Evolutionary conservation across 2,329 filamentous ascomycete species (phyloP).

Genomic region (Alternaria longipes): DNA sequence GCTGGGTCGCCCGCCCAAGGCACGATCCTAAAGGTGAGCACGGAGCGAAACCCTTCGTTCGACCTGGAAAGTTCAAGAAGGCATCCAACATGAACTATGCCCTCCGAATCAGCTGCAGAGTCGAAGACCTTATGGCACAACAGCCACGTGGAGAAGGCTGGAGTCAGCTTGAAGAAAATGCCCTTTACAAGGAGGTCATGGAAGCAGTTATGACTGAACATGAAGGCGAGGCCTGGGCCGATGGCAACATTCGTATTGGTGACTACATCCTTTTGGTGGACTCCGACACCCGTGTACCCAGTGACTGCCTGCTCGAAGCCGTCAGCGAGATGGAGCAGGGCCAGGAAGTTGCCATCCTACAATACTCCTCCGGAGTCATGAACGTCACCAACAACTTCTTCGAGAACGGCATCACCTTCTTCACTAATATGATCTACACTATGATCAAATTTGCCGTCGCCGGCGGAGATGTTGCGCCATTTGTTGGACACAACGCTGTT

Average conservation of each 20-base stretch:
- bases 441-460: conserved; percentile 75
- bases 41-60: conserved; percentile 33
- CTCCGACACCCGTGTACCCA: conserved; percentile 58
- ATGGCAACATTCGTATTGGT: conserved; percentile 85
- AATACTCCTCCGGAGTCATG: conserved; percentile 77
- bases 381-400: conserved; percentile 77
- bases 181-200: conserved; percentile 52
- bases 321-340: conserved; percentile 84
- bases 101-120: conserved; percentile 67
- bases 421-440: conserved; percentile 80
- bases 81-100: conserved; percentile 81
- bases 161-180: conserved; percentile 48
- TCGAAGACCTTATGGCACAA: conserved; percentile 66
- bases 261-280: conserved; percentile 79
- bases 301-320: conserved; percentile 79
- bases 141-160: conserved; percentile 34
- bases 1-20: conserved; percentile 60
- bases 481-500: conserved; percentile 81
- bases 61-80: conserved; percentile 52
- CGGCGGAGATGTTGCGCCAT: conserved; percentile 76
- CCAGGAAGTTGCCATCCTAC: conserved; percentile 78
- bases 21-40: conserved; percentile 44
- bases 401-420: conserved; percentile 80
- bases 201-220: conserved; percentile 71
- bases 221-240: conserved; percentile 75